Percentiles rank a stretch among this genome's conserved stretches.
Evolutionary conservation across 257 asterid genomes (phyloP).

Genomic region (Cordia subcordata): DNA sequence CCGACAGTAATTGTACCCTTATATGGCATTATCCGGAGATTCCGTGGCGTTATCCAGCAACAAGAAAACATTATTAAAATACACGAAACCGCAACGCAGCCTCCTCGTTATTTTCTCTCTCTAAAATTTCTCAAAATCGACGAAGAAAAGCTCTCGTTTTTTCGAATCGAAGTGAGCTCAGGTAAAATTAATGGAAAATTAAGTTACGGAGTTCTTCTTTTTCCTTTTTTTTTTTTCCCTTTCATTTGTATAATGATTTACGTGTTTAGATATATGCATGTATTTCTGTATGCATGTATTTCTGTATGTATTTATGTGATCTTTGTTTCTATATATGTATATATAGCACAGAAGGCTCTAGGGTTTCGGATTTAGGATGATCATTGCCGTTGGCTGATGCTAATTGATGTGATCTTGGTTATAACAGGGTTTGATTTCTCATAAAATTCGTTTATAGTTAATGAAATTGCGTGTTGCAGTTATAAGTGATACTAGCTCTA

Average conservation of each 20-base stretch:
- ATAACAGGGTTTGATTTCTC: neutral
- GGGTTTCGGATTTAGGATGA: neutral
- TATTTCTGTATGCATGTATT: too few relatives aligned
- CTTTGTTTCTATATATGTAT: too few relatives aligned
- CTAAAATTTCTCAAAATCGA: neutral
- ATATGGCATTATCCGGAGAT: neutral
- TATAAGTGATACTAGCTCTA: too few relatives aligned
- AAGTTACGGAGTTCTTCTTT: too few relatives aligned
- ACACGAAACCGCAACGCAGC: neutral
- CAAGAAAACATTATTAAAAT: neutral
- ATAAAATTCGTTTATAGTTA: neutral
- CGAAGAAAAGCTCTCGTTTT: neutral
- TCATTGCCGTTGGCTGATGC: neutral
- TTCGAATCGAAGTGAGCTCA: neutral
- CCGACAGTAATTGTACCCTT: neutral
- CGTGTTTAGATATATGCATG: too few relatives aligned
- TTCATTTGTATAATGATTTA: too few relatives aligned
- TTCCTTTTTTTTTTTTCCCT: too few relatives aligned
- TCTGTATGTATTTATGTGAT: too few relatives aligned
- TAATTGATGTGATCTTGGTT: neutral
- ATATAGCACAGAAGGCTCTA: neutral
- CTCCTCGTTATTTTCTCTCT: slow-evolving; percentile 4
- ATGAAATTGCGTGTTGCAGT: neutral
- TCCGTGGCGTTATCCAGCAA: neutral
- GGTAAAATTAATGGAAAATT: neutral